Base-by-base conservation (phyloP, 352 stramenopile species). In the Phytophthora vignae region DNA sequence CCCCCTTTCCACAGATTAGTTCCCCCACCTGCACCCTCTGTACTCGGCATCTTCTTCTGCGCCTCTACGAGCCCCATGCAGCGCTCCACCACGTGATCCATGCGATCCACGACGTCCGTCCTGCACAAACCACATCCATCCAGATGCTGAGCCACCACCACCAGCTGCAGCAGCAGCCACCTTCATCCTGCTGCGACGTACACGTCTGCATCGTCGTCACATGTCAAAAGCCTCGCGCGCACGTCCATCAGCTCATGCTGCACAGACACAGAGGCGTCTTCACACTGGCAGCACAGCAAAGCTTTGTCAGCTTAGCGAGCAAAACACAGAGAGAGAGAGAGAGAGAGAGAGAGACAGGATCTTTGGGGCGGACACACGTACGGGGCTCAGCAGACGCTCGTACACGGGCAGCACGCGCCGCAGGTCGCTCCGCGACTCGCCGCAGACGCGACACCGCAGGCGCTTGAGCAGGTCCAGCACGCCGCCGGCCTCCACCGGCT, bases 371-470 rank as follows among this genome's bases (percentile, higher is more conserved):
- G 27, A 44, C 4, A 6, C 1, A 67, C 84, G 31, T 76, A 92
- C 86, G 38, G 77, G 77, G 25, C 59, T 71, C 60, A 94, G 73
- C 8, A 94, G 76, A 42, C 67, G 81, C 72, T 90, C 69, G 52
- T 85, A 92, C 27, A 74, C 53, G 1, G 73, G 63, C 15, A 85
- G 21, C 1, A 90, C 54, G 38, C 64, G 58, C n/a, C 63, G 73
- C 55, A 94, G 67, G 54, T 66, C 58, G 64, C 64, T 64, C 53
- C 61, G 21, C 52, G 53, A 21, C 3, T 77, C 64, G 0, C 48
- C 42, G 17, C 54, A 67, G 31, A 91, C n/a, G 29, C 65, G 71
- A 5, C 27, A 58, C 27, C 77, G 77, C 19, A 94, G 73, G 55
- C 55, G 64, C 55, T 70, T 74, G 27, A 94, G 76, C 56, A 92